phyloP scores from a whole-genome alignment of 371 early-diverging fungal genomes.

The Coemansia sp. region DNA sequence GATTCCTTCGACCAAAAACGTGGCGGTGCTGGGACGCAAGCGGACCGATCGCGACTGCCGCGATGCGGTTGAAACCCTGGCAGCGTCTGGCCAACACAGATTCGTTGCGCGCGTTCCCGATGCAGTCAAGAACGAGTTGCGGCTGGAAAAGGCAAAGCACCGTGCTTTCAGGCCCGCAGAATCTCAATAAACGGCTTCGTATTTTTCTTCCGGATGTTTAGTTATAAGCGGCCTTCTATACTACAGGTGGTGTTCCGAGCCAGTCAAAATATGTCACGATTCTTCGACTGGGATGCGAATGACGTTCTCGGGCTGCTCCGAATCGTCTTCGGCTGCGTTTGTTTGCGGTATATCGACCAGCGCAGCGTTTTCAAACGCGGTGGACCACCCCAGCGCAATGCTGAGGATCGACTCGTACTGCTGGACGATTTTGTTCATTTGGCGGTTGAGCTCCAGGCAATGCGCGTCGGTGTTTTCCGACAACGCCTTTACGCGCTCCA shows the following conservation, averaged over 20 bases:
- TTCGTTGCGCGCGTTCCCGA: conserved; percentile 45
- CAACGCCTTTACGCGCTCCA: conserved; percentile 35
- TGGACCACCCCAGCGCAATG: conserved; percentile 43
- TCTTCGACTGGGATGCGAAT: conserved; percentile 46
- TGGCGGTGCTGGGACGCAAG: conserved; percentile 68
- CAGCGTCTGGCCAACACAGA: conserved; percentile 5
- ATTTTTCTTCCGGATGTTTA: not conserved
- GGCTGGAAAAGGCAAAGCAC: conserved; percentile 16
- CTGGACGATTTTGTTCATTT: conserved; percentile 44
- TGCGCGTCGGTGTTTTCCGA: conserved; percentile 44
- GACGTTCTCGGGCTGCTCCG: conserved; percentile 42
- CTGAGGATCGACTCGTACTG: conserved; percentile 43
- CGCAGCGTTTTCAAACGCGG: conserved; percentile 43
- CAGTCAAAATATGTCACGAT: not conserved
- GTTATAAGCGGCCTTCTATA: not conserved
- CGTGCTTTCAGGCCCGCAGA: conserved; percentile 10
- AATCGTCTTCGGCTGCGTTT: conserved; percentile 30
- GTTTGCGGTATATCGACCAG: conserved; percentile 48
- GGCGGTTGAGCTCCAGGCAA: conserved; percentile 47
- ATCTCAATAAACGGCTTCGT: not conserved
- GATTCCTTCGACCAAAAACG: conserved; percentile 89
- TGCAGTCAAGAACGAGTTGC: conserved; percentile 47
- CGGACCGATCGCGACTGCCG: conserved; percentile 7
- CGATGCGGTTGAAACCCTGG: conserved; percentile 3
- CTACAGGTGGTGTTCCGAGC: not conserved